Percentiles rank a stretch among this genome's conserved stretches.
phyloP scores from a whole-genome alignment of 768 basidiomycete genomes.

The Suillus paluster region DNA sequence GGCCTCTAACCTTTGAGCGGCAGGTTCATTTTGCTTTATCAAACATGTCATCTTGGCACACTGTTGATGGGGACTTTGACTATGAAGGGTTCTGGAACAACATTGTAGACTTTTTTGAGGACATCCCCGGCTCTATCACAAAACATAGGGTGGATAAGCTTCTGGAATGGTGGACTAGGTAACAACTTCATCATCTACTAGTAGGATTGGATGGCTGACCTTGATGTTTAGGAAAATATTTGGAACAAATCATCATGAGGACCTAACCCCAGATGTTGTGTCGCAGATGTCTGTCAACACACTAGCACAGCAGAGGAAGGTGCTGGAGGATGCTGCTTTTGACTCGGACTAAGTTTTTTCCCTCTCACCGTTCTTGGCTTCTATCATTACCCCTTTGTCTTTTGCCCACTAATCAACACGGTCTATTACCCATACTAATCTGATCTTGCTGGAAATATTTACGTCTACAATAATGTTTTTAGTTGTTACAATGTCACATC shows the following conservation, averaged over 20 bases:
- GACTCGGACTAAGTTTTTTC: not conserved
- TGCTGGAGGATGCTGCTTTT: not conserved
- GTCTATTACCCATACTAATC: no score
- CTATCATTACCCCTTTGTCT: no score
- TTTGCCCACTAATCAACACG: no score
- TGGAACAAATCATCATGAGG: not conserved
- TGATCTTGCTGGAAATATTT: not conserved
- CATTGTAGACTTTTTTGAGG: conserved; percentile 21
- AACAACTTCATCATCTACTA: not conserved
- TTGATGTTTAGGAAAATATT: not conserved
- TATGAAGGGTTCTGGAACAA: conserved; percentile 18
- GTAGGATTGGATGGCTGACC: not conserved
- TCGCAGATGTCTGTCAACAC: not conserved
- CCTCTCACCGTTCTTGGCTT: no score
- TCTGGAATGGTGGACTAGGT: conserved; percentile 20
- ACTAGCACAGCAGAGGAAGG: not conserved
- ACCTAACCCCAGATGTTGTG: not conserved
- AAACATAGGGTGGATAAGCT: not conserved
- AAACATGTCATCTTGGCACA: conserved; percentile 8
- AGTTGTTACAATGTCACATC: no score
- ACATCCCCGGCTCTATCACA: not conserved
- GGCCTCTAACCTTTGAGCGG: not conserved
- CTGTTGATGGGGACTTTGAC: conserved; percentile 12
- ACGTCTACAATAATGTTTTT: no score
- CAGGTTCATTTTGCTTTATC: conserved; percentile 23